Conservation (phyloP, 2,329 filamentous ascomycete genomes). For the Aschersonia sp. region DNA sequence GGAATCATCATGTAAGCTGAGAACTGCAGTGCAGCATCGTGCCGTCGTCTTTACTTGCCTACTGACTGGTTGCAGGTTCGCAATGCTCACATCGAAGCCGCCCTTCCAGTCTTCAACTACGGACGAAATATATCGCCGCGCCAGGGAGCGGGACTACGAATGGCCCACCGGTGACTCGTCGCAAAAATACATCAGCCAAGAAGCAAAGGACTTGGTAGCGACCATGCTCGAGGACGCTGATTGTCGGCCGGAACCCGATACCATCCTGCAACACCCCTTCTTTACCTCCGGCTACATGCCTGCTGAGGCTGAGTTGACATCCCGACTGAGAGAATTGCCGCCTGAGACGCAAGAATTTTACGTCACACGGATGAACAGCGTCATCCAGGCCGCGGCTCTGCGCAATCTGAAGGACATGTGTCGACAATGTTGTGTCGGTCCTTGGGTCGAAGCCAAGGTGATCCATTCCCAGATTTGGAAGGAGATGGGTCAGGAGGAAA, state of each 20-base stretch:
- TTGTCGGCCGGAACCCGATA: constrained; percentile 58
- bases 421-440: constrained; percentile 42
- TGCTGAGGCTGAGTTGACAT: constrained; percentile 39
- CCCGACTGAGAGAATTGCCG: constrained; percentile 39
- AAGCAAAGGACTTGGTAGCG: constrained; percentile 66
- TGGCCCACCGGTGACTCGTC: constrained; percentile 57
- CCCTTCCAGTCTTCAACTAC: constrained; percentile 89
- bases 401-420: constrained; percentile 43
- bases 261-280: constrained; percentile 66
- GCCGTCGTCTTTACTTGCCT: neutral
- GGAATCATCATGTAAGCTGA: constrained; percentile 77
- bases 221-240: constrained; percentile 64
- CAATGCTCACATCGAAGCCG: constrained; percentile 89
- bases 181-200: constrained; percentile 55
- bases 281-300: constrained; percentile 68
- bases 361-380: constrained; percentile 26
- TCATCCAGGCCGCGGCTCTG: constrained; percentile 30
- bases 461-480: constrained; percentile 45
- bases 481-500: constrained; percentile 54
- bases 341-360: constrained; percentile 47
- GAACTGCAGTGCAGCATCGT: neutral
- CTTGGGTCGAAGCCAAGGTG: constrained; percentile 31
- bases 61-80: constrained; percentile 45
- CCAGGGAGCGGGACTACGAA: constrained; percentile 58
- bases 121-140: constrained; percentile 69